Conservation (phyloP, 2,329 filamentous ascomycete genomes). For the Fusarium torulosum region DNA sequence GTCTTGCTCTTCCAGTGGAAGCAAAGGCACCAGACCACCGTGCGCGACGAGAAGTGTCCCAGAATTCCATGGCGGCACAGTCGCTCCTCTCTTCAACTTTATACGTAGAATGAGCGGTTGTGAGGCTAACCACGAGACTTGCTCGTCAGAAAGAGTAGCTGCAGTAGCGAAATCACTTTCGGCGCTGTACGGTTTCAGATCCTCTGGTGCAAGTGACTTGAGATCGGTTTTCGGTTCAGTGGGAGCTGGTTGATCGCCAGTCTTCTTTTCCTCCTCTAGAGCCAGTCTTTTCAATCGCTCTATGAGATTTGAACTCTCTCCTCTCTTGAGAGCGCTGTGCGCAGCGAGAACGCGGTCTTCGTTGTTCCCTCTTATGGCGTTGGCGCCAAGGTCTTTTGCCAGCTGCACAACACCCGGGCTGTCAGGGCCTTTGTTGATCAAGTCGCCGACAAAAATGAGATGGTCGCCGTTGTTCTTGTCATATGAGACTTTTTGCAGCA, state of each 20-base stretch:
- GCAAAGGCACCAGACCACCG: conserved; percentile 80
- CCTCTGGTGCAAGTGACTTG: conserved; percentile 2
- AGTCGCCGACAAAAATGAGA: conserved; percentile 78
- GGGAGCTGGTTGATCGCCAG: not conserved
- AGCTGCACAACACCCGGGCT: conserved; percentile 80
- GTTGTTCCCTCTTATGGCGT: conserved; percentile 86
- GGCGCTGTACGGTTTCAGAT: conserved; percentile 32
- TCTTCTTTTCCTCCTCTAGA: not conserved
- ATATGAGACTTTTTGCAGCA: conserved; percentile 77
- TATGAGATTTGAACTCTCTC: not conserved
- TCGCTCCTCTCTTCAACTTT: not conserved
- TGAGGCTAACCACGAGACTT: conserved; percentile 33
- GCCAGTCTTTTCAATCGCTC: not conserved
- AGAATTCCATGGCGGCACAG: conserved; percentile 33
- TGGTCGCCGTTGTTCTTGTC: conserved; percentile 67
- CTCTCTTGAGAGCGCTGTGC: conserved; percentile 20
- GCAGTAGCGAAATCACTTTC: conserved; percentile 39
- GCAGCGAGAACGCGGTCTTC: conserved; percentile 80
- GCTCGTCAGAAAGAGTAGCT: conserved; percentile 10
- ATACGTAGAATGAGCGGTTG: conserved; percentile 36
- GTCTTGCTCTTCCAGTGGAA: conserved; percentile 76
- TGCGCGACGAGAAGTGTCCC: conserved; percentile 73
- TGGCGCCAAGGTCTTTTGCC: conserved; percentile 76
- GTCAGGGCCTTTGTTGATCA: conserved; percentile 87
- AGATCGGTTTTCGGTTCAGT: not conserved